Evolutionary conservation across 257 asterid species (phyloP).

Genomic region (Capsicum chinense): DNA sequence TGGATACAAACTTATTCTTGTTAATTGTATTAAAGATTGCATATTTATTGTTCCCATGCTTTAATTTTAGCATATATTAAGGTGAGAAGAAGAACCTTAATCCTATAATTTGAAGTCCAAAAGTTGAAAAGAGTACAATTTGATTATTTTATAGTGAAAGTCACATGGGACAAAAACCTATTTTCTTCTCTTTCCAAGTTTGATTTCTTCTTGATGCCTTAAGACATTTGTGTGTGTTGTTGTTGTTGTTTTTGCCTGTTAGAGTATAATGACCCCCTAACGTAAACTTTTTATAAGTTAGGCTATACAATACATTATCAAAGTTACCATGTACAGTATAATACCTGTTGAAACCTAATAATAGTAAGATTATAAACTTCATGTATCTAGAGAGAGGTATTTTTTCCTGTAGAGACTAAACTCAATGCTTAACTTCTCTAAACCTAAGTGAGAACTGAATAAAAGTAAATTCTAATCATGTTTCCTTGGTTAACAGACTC

Average conservation of each 20-base stretch:
- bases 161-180: not conserved
- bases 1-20: conserved; percentile 1
- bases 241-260: not conserved
- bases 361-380: not conserved
- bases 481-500: not conserved
- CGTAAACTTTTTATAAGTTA: not conserved
- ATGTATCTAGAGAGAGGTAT: not conserved
- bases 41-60: not conserved
- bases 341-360: not conserved
- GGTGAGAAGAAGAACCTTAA: not conserved
- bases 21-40: not conserved
- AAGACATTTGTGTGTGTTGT: too few species aligned
- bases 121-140: not conserved
- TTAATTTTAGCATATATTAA: not conserved
- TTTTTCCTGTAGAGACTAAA: not conserved
- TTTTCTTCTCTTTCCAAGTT: not conserved
- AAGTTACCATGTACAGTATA: not conserved
- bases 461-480: not conserved
- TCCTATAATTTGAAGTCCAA: not conserved
- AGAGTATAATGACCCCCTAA: not conserved
- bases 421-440: not conserved
- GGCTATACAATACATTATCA: not conserved
- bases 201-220: too few species aligned
- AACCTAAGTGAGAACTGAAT: not conserved
- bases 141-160: not conserved